phyloP scores from a whole-genome alignment of 805 yeast genomes.

The Saccharomycopsis schoenii region DNA sequence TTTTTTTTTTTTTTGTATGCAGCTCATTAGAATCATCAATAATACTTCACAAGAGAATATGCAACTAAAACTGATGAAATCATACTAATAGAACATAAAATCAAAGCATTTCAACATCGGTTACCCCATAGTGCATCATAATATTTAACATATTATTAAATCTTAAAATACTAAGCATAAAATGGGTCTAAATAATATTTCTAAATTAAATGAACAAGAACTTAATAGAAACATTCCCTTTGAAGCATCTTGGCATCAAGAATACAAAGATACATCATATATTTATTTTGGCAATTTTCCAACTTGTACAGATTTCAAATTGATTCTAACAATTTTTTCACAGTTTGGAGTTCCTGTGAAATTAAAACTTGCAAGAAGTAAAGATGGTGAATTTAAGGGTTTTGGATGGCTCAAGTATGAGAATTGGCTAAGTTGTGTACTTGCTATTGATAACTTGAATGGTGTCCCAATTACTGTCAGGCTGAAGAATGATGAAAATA shows the following conservation, averaged over 20 bases:
- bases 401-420: conserved; percentile 79
- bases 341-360: conserved; percentile 86
- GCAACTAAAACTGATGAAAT: conserved; percentile 1
- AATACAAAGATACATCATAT: conserved; percentile 67
- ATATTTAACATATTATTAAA: conserved; percentile 16
- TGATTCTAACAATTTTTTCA: conserved; percentile 67
- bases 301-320: conserved; percentile 57
- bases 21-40: neutral
- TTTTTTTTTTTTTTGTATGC: neutral
- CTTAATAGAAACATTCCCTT: conserved; percentile 47
- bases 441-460: conserved; percentile 85
- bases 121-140: neutral
- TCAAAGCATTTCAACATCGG: neutral
- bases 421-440: conserved; percentile 65
- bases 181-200: conserved; percentile 27
- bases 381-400: conserved; percentile 53
- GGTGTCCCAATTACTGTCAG: conserved; percentile 30
- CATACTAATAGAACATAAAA: conserved; percentile 3
- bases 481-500: neutral
- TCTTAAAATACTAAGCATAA: conserved; percentile 22
- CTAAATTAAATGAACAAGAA: conserved; percentile 56
- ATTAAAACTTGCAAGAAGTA: conserved; percentile 45
- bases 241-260: conserved; percentile 83
- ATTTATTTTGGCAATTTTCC: conserved; percentile 70
- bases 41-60: neutral